Evolutionary conservation across 805 yeast genomes (phyloP), one percentile per base, ranked within the genome.

Genomic region (Ascoidea tarda): DNA sequence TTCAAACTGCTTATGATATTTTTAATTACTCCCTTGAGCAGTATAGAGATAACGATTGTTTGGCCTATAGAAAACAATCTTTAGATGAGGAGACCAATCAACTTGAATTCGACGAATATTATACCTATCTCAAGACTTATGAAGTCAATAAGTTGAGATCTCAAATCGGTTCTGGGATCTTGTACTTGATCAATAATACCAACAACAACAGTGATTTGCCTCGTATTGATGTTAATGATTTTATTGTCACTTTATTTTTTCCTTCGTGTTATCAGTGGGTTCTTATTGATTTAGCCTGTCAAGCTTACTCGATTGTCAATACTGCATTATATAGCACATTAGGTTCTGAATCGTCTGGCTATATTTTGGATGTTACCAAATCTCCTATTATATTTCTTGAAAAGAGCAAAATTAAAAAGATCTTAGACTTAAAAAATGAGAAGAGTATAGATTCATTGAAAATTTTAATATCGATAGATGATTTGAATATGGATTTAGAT

Each of bases 271-370:
- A 10, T 38, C 14, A 84, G 64, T 84, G 91, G 91, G 71, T 75
- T 44, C 62, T 83, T 16, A 64, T 82, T 33, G 90, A 84, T 66
- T 64, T 83, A 59, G 88, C 87, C 0, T 77, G 84, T 59, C 73
- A 72, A 47, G 72, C 78, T 6, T 81, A 77, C 67, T 74, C 74
- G 63, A 73, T 69, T 47, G 63, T 77, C 14, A 70, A 72, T 53
- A 77, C 79, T 6, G 73, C 79, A 3, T 62, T 78, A 31, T 78
- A 78, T 59, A 81, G 78, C 55, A 76, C 82, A 6, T 62, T 78
- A 53, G 82, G 82, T 5, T 72, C 81, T 1, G 72, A 72, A 47
- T 74, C 90, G 5, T 74, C 87, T 3, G 75, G 74, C 54, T 81
- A 80, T 61, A 83, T 84, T 60, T 67, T 84, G 62, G 69, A 68